Evolutionary conservation across 2,329 filamentous ascomycete species (phyloP), one percentile per base, ranked within the genome.

Genomic region (Sporothrix sp.): DNA sequence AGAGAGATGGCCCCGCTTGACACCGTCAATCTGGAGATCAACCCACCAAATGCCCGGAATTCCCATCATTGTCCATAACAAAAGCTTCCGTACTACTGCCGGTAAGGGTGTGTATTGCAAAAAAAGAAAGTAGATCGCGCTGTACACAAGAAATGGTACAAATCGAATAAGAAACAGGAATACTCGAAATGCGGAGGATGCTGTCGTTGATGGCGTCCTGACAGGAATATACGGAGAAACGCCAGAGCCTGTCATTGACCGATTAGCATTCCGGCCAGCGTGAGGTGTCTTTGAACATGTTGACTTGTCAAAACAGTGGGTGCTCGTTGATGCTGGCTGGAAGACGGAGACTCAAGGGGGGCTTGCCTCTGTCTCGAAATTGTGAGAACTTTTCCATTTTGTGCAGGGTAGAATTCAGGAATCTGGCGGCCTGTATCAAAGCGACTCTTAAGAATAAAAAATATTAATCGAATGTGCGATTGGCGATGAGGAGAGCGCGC

Each of bases 21-120:
- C 93, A 52, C 91, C 91, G 65, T 98, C 93, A 58, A 98, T 87
- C 66, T 96, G 91, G n/a, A 98, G 73, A 67, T 98, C 93, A 51
- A 96, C 84, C 91, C 91, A 97, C 89, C 90, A 97, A 52, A 98
- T 87, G 25, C 93, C 91, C 0, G 90, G 88, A 53, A 95, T 85
- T 33, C 82, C 85, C 59, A 98, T 78, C 57, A 97, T 78, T 54
- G 81, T 78, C 91, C 93, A 97, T 48, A 97, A 71, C 44, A 88
- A 80, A 11, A 86, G 80, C 69, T 97, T 97, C 62, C 88, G 88
- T 38, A 82, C 62, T 52, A 74, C 65, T 28, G 71, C 67, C 13
- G 76, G 76, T 18, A 80, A 63, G 3, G 54, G 89, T 13, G 95
- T 77, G 76, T 84, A 86, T 69, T 91, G 87, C 48, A 97, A 75